phyloP scores from a whole-genome alignment of 164 flowering plant species.

The Sedum album region DNA sequence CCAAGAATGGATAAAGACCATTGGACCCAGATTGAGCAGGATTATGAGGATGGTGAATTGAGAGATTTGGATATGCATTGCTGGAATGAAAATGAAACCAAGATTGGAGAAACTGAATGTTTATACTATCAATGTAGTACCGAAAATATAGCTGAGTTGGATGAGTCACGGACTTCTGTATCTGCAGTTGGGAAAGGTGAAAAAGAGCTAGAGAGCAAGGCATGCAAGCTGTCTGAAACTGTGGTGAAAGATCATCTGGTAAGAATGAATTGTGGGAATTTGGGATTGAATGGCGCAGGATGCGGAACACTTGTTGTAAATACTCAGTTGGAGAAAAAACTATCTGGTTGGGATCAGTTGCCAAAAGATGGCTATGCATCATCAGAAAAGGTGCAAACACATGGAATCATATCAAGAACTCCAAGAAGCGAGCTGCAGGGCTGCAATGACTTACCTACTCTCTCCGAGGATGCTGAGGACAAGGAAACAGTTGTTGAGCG shows the following conservation, averaged over 20 bases:
- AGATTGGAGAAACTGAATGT: slow-evolving; percentile 42
- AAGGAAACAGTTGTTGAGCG: slow-evolving; percentile 11
- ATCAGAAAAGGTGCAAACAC: slow-evolving; percentile 9
- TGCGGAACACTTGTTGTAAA: slow-evolving; percentile 7
- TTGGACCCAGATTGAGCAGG: slow-evolving; percentile 25
- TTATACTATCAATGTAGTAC: slow-evolving; percentile 56
- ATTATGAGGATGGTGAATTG: slow-evolving; percentile 71
- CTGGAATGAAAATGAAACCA: slow-evolving; percentile 42
- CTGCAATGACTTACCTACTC: slow-evolving; percentile 13
- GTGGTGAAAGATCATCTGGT: neutral
- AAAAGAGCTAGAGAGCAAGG: slow-evolving; percentile 15
- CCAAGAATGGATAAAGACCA: slow-evolving; percentile 12
- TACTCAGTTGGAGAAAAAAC: slow-evolving; percentile 6
- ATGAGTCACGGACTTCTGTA: slow-evolving; percentile 16
- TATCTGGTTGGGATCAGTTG: slow-evolving; percentile 23
- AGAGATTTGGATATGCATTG: slow-evolving; percentile 32
- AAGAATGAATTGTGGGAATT: slow-evolving; percentile 4
- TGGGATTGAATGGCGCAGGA: neutral
- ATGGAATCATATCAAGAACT: slow-evolving; percentile 13
- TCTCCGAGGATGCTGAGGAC: slow-evolving; percentile 7
- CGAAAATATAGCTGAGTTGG: slow-evolving; percentile 24
- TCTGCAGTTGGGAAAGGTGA: slow-evolving; percentile 19
- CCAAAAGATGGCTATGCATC: slow-evolving; percentile 16
- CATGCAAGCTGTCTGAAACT: slow-evolving; percentile 11
- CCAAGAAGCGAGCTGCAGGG: slow-evolving; percentile 19